Percentiles rank a stretch among this genome's conserved stretches.
Conservation (phyloP, 352 stramenopile genomes). For the Phytophthora pseudosyringae region DNA sequence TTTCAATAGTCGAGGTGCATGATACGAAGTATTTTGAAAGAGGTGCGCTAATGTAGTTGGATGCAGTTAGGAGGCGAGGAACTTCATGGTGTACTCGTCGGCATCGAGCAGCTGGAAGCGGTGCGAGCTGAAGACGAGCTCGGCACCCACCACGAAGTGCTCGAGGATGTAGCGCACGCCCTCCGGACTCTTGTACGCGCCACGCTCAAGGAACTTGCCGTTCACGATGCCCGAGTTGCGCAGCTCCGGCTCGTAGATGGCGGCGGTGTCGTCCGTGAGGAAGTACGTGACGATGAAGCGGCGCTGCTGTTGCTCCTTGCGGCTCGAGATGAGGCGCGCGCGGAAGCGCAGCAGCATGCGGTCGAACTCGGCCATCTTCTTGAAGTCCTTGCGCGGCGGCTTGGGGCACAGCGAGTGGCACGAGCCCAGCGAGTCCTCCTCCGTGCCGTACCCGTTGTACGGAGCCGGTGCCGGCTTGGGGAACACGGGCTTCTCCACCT, state of each 20-base stretch:
- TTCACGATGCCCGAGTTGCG: constrained; percentile 85
- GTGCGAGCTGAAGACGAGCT: constrained; percentile 71
- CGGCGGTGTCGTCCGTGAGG: constrained; percentile 77
- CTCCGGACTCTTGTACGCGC: constrained; percentile 67
- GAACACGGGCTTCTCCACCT: constrained; percentile 55
- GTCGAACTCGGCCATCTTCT: constrained; percentile 81
- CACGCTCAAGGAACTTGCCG: constrained; percentile 87
- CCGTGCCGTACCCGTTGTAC: constrained; percentile 81
- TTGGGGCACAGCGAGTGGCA: constrained; percentile 71
- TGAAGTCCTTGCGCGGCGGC: constrained; percentile 79
- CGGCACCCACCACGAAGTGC: constrained; percentile 64
- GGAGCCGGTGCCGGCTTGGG: constrained; percentile 61
- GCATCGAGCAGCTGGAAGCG: constrained; percentile 80
- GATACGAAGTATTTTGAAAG: neutral
- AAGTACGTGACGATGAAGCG: constrained; percentile 88
- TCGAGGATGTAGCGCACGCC: constrained; percentile 62
- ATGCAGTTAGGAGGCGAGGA: constrained; percentile 56
- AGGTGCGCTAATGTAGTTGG: neutral
- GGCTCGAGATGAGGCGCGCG: constrained; percentile 71
- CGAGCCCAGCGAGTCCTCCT: constrained; percentile 79
- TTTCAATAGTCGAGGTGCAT: neutral
- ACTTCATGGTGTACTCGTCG: constrained; percentile 88
- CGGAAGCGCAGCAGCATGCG: constrained; percentile 80
- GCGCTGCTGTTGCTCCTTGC: constrained; percentile 78
- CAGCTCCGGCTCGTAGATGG: constrained; percentile 80